Conservation (phyloP, 2,329 filamentous ascomycete species). For the Fusarium subtropicale region DNA sequence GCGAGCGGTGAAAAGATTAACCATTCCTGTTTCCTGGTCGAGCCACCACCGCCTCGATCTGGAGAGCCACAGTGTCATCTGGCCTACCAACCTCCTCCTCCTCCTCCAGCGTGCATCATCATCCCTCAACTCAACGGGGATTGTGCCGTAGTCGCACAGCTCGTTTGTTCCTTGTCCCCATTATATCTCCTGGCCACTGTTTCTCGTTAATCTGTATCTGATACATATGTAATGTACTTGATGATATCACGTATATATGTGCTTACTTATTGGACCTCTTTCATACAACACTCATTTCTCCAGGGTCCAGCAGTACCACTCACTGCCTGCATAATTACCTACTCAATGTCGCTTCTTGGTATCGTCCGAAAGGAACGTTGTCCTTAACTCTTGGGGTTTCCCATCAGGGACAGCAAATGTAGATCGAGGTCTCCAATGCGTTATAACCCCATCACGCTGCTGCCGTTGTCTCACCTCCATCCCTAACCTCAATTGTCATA, state of each 20-base stretch:
- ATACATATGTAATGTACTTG: neutral
- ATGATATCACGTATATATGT: neutral
- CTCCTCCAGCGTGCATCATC: conserved; percentile 10
- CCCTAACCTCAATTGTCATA: conserved; percentile 30
- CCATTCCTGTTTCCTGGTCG: conserved; percentile 32
- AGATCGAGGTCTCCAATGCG: conserved; percentile 12
- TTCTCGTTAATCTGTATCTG: conserved; percentile 12
- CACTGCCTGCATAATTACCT: neutral
- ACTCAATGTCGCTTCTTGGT: neutral
- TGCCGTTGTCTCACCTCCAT: conserved; percentile 32
- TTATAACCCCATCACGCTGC: conserved; percentile 21
- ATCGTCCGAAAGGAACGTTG: neutral
- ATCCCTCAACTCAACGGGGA: conserved; percentile 5
- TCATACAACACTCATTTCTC: neutral
- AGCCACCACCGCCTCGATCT: conserved; percentile 39
- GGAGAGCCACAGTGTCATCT: conserved; percentile 21
- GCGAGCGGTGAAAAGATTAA: conserved; percentile 45
- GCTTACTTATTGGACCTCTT: neutral
- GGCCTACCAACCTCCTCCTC: conserved; percentile 11
- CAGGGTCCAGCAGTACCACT: neutral
- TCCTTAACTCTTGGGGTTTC: neutral
- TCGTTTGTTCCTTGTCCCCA: conserved; percentile 12
- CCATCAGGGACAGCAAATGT: neutral
- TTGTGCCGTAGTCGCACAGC: conserved; percentile 12
- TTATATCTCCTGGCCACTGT: conserved; percentile 4